Evolutionary conservation across 2,329 filamentous ascomycete genomes (phyloP).

Genomic region (Furcasterigmium furcatum): DNA sequence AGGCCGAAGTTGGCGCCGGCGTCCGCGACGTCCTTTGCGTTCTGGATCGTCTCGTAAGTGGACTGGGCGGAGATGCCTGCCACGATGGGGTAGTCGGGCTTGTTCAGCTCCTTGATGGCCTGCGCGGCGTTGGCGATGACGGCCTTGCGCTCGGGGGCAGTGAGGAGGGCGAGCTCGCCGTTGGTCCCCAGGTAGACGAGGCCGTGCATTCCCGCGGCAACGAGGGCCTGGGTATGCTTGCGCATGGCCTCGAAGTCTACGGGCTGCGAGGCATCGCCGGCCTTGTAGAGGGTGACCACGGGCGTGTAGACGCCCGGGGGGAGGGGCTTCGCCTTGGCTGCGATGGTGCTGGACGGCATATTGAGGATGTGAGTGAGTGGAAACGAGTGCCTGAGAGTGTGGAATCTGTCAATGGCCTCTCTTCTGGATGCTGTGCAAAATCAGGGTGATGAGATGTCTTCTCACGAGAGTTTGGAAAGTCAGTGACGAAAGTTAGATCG

Average conservation of each 20-base stretch:
- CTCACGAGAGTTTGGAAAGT: too few relatives aligned
- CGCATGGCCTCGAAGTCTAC: constrained; percentile 42
- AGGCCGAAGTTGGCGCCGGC: constrained; percentile 66
- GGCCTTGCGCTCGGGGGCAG: constrained; percentile 31
- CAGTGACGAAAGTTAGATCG: neutral
- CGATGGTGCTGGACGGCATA: constrained; percentile 24
- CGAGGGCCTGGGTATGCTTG: constrained; percentile 35
- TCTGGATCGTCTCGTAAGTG: constrained; percentile 62
- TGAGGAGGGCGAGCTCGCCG: constrained; percentile 40
- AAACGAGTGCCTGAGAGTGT: too few relatives aligned
- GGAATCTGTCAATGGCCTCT: neutral
- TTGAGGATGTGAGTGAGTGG: constrained; percentile 3
- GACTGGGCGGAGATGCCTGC: constrained; percentile 52
- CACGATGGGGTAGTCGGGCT: constrained; percentile 35
- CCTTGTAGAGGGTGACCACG: constrained; percentile 41
- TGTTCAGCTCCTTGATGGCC: constrained; percentile 29
- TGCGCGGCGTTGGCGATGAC: constrained; percentile 34
- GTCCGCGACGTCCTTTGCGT: constrained; percentile 61
- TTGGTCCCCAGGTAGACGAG: constrained; percentile 45
- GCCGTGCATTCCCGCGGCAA: constrained; percentile 39
- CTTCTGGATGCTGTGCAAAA: neutral
- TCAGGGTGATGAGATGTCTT: too few relatives aligned
- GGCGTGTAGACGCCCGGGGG: constrained; percentile 43
- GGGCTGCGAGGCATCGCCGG: constrained; percentile 30
- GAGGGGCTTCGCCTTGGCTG: constrained; percentile 31